A percentile compares a stretch with the other conserved stretches of the same genome.
These are phyloP conservation scores for Acorus gramineus DNA, from an alignment of 106 monocot genomes.

Conservation along the genomic window DNA sequence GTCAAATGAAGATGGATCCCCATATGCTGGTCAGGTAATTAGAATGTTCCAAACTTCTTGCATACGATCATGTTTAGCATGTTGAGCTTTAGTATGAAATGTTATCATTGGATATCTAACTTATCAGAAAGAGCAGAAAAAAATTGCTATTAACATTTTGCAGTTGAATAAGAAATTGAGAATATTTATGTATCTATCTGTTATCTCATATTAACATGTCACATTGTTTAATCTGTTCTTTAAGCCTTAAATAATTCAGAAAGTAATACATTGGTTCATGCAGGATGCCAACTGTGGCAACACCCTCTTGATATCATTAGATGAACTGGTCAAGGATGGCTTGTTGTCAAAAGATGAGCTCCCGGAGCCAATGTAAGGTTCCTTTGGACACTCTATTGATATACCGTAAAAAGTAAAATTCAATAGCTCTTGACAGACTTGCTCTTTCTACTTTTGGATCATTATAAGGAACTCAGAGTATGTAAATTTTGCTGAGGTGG, in stretches of 20 bases:
- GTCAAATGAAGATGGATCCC: slow-evolving; percentile 91
- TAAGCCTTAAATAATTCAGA: background rate
- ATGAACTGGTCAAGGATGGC: slow-evolving; percentile 91
- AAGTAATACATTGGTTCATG: slow-evolving; percentile 7
- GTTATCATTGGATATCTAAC: too few species aligned
- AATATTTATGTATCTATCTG: too few species aligned
- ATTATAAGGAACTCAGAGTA: slow-evolving; percentile 43
- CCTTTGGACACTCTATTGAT: slow-evolving; percentile 5
- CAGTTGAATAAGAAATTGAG: too few species aligned
- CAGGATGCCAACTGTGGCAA: slow-evolving; percentile 99
- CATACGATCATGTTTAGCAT: too few species aligned
- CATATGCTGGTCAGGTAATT: slow-evolving; percentile 83
- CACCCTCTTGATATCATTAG: slow-evolving; percentile 85
- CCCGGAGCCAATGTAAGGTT: slow-evolving; percentile 71
- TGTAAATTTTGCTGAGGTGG: slow-evolving; percentile 59
- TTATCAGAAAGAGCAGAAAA: too few species aligned
- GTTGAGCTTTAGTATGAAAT: too few species aligned
- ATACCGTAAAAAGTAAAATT: background rate
- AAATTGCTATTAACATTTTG: too few species aligned
- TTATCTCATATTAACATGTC: background rate
- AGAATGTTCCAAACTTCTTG: background rate
- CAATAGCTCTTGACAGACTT: too few species aligned
- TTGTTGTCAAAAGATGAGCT: slow-evolving; percentile 67
- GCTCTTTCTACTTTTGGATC: slow-evolving; percentile 3
- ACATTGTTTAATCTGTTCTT: background rate